A percentile compares a stretch with the other conserved stretches of the same genome.
Evolutionary conservation across 371 early-diverging fungal species (phyloP).

Genomic region (Apophysomyces ossiformis): DNA sequence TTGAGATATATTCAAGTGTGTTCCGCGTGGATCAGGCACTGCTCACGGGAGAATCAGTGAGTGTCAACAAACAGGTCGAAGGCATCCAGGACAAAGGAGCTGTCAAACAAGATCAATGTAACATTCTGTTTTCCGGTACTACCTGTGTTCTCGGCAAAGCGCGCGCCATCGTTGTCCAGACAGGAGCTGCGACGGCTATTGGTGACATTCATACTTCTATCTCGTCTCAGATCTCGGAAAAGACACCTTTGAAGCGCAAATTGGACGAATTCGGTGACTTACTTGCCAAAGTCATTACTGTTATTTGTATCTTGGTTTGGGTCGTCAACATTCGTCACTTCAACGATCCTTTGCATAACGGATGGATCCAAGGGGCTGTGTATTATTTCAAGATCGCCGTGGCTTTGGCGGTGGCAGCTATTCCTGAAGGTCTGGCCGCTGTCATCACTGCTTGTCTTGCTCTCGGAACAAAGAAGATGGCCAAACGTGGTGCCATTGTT

Average conservation of each 20-base stretch:
- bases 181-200: constrained; percentile 89
- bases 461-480: constrained; percentile 97
- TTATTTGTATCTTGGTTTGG: constrained; percentile 97
- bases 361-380: constrained; percentile 91
- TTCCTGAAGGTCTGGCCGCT: constrained; percentile 98
- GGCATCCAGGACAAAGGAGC: constrained; percentile 70
- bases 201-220: constrained; percentile 93
- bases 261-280: constrained; percentile 97
- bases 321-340: constrained; percentile 96
- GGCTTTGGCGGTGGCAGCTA: constrained; percentile 98
- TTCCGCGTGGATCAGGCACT: constrained; percentile 95
- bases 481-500: constrained; percentile 95
- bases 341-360: constrained; percentile 86
- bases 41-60: constrained; percentile 96
- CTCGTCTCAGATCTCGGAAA: constrained; percentile 82
- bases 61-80: constrained; percentile 81
- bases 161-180: constrained; percentile 85
- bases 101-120: constrained; percentile 94
- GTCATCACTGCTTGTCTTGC: constrained; percentile 98
- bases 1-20: constrained; percentile 76
- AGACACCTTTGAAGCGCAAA: constrained; percentile 93
- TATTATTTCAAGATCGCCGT: constrained; percentile 98
- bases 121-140: constrained; percentile 96
- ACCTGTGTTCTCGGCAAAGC: constrained; percentile 95
- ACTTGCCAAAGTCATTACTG: constrained; percentile 92